Conservation (phyloP, 225 moss, liverwort and hornwort genomes). For the Physcomitrium patens region DNA sequence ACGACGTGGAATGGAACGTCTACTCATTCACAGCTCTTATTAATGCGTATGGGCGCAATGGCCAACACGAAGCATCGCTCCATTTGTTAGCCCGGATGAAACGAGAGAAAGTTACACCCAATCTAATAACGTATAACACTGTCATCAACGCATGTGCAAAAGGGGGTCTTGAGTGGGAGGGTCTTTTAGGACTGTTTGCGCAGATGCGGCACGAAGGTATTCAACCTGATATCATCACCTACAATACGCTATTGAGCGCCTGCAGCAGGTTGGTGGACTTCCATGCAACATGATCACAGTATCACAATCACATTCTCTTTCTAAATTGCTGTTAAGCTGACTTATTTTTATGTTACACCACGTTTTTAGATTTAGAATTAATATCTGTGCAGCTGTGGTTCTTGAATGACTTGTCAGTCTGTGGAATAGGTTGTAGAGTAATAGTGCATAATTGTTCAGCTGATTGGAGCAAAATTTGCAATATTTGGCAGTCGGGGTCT, state of each 20-base stretch:
- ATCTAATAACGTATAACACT: constrained; percentile 95
- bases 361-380: neutral
- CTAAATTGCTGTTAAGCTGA: neutral
- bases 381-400: neutral
- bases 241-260: constrained; percentile 95
- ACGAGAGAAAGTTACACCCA: constrained; percentile 90
- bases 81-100: constrained; percentile 91
- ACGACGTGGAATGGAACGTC: constrained; percentile 98
- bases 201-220: constrained; percentile 99
- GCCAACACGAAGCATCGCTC: constrained; percentile 95
- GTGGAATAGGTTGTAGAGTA: neutral
- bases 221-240: constrained; percentile 98
- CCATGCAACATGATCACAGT: neutral
- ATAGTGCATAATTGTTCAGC: neutral
- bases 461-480: constrained; percentile 16
- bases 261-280: constrained; percentile 72
- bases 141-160: constrained; percentile 98
- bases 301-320: too few relatives aligned
- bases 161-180: constrained; percentile 97
- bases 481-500: constrained; percentile 68
- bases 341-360: neutral
- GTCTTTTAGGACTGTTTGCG: constrained; percentile 91
- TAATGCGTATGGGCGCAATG: constrained; percentile 95
- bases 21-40: constrained; percentile 98
- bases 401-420: neutral